Evolutionary conservation across 768 basidiomycete genomes (phyloP).

Genomic region (Leucocoprinus sp.): DNA sequence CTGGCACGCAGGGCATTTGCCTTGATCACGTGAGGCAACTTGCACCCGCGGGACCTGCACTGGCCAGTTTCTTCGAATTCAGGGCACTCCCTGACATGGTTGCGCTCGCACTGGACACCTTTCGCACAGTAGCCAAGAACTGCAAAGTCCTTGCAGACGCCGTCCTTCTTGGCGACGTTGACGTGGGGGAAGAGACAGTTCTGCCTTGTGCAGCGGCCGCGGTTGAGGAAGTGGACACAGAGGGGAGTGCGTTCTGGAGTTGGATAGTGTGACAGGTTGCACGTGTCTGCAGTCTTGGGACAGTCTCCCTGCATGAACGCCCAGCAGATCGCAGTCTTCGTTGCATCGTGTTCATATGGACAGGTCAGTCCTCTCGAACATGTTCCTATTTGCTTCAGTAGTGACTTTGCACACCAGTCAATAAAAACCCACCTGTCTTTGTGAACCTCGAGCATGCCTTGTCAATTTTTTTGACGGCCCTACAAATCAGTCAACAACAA

Average conservation of each 20-base stretch:
- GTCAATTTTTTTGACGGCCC: constrained; percentile 31
- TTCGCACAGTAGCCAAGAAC: constrained; percentile 88
- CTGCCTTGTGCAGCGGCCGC: constrained; percentile 79
- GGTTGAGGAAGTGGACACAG: constrained; percentile 89
- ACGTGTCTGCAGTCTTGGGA: constrained; percentile 65
- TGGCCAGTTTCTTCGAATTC: constrained; percentile 90
- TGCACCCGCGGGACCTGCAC: constrained; percentile 81
- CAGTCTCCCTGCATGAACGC: constrained; percentile 81
- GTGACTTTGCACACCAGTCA: background rate
- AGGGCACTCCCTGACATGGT: constrained; percentile 94
- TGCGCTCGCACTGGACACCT: constrained; percentile 76
- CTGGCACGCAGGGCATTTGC: constrained; percentile 41
- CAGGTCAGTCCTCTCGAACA: constrained; percentile 92
- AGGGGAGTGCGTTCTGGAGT: constrained; percentile 93
- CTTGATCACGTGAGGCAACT: constrained; percentile 90
- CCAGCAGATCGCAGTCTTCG: constrained; percentile 93
- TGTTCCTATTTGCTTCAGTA: constrained; percentile 49
- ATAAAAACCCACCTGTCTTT: constrained; percentile 71
- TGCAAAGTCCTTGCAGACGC: constrained; percentile 92
- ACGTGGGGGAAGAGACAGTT: constrained; percentile 92
- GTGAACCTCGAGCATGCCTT: constrained; percentile 92
- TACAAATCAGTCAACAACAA: background rate
- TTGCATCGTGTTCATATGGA: constrained; percentile 88
- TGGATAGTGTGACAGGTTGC: constrained; percentile 88
- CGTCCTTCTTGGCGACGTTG: constrained; percentile 68